phyloP scores from a whole-genome alignment of 768 basidiomycete genomes.

The Panaeolus cyanescens region DNA sequence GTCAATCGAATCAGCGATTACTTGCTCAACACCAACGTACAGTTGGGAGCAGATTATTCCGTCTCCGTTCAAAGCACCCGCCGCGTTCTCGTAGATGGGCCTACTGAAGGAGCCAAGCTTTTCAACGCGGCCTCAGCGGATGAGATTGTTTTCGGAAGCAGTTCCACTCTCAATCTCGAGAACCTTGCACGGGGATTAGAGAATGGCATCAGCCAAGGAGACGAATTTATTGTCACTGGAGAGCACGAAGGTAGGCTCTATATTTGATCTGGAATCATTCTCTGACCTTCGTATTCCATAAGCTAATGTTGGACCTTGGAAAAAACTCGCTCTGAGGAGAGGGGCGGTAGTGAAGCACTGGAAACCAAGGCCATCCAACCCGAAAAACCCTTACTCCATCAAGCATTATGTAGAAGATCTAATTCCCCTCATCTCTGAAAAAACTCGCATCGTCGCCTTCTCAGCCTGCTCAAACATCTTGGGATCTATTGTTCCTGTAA shows the following conservation, averaged over 20 bases:
- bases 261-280: not conserved
- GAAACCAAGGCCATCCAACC: constrained; percentile 47
- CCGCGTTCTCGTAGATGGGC: constrained; percentile 50
- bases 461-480: constrained; percentile 78
- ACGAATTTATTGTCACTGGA: constrained; percentile 77
- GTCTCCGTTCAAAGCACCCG: constrained; percentile 52
- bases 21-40: constrained; percentile 70
- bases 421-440: constrained; percentile 59
- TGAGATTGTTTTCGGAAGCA: constrained; percentile 69
- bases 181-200: constrained; percentile 70
- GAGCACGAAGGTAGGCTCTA: constrained; percentile 71
- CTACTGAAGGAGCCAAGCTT: constrained; percentile 53
- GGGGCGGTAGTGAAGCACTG: constrained; percentile 61
- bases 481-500: constrained; percentile 64
- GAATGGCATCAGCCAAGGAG: constrained; percentile 50
- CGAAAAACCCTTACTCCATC: constrained; percentile 69
- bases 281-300: constrained; percentile 1
- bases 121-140: constrained; percentile 63
- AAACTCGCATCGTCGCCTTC: constrained; percentile 74
- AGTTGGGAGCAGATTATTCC: constrained; percentile 72
- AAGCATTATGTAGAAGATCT: constrained; percentile 54
- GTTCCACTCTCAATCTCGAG: constrained; percentile 69
- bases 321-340: constrained; percentile 62
- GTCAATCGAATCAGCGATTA: constrained; percentile 68
- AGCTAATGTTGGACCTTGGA: constrained; percentile 83